Evolutionary conservation across 331 rosid species (phyloP), one percentile per base, ranked within the genome.

Genomic region (Malus hybrid): DNA sequence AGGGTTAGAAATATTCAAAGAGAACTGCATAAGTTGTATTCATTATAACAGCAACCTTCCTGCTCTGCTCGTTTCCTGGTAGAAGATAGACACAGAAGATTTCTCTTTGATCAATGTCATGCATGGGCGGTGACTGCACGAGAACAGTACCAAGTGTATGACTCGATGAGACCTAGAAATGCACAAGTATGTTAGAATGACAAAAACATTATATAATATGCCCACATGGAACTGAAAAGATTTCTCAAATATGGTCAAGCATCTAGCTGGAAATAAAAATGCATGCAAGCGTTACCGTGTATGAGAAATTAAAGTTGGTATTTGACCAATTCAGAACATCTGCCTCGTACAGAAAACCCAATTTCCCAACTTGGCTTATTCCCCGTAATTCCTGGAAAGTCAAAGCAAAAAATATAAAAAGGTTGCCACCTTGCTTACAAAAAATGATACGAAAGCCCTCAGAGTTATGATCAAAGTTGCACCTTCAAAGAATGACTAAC

Each of bases 401-500:
- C 66, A 61, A 48, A 24, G 24, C 24, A 44, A 22, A 10, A 16
- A 69, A 68, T n/a, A 10, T 6, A 58, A 75, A 11, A 32, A 15
- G 63, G 80, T 32, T 18, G 50, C 50, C 75, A 46, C 78, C 55
- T 44, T 57, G n/a, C 18, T 12, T 56, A 24, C 72, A 56, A 76
- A 20, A 70, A 48, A 4, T 6, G 24, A 24, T 24, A 24, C 24
- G 24, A 24, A 79, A 12, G 74, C 60, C 10, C 10, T 10, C 29
- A 13, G 61, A 73, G 57, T 60, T 14, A 22, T 34, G 66, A 77
- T 5, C 46, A 75, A 68, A 53, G 42, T 53, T 32, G 67, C 70
- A 92, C 99, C 97, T 95, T 87, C 76, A 92, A 64, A 44, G 89
- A 91, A 87, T 92, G 97, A 77, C 97, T 95, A 11, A 73, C 78